These are phyloP conservation scores for Alternaria solani DNA, from an alignment of 2,329 filamentous ascomycete genomes.

Conservation along the genomic window DNA sequence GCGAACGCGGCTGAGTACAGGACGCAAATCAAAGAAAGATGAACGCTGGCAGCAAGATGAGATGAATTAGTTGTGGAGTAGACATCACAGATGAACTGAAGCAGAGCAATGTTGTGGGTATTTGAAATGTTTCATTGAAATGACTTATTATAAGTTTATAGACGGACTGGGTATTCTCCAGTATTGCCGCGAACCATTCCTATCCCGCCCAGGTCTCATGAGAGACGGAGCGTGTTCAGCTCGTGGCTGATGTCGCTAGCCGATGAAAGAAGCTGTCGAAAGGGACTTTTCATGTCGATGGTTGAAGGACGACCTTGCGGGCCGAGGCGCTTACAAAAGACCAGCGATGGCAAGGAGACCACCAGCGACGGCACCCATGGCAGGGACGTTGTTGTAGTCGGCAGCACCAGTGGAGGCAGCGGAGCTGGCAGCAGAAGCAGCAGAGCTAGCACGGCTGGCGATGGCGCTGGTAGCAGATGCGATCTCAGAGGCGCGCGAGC, in stretches of 20 bases:
- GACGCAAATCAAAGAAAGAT: background rate
- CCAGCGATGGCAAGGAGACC: slow-evolving; percentile 42
- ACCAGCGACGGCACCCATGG: slow-evolving; percentile 43
- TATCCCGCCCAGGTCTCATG: slow-evolving; percentile 16
- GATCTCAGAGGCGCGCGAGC: background rate
- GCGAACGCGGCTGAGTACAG: background rate
- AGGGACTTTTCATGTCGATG: slow-evolving; percentile 10
- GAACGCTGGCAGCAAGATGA: background rate
- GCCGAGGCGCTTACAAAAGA: slow-evolving; percentile 39
- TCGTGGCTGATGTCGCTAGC: slow-evolving; percentile 11
- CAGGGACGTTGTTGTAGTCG: slow-evolving; percentile 36
- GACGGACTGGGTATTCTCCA: slow-evolving; percentile 4
- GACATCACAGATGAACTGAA: background rate
- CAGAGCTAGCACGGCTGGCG: slow-evolving; percentile 6
- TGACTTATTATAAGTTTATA: slow-evolving; percentile 14
- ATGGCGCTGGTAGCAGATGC: slow-evolving; percentile 9
- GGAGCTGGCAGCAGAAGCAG: slow-evolving; percentile 7
- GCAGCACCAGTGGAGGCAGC: slow-evolving; percentile 26
- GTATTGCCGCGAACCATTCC: slow-evolving; percentile 3
- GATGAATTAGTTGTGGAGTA: background rate
- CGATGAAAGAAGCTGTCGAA: slow-evolving; percentile 12
- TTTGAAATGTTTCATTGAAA: slow-evolving; percentile 13
- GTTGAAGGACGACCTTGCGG: background rate
- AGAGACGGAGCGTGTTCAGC: slow-evolving; percentile 23
- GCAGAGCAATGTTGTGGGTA: background rate